Conservation (phyloP, 2,329 filamentous ascomycete genomes). For the Hypomyces rosellus region DNA sequence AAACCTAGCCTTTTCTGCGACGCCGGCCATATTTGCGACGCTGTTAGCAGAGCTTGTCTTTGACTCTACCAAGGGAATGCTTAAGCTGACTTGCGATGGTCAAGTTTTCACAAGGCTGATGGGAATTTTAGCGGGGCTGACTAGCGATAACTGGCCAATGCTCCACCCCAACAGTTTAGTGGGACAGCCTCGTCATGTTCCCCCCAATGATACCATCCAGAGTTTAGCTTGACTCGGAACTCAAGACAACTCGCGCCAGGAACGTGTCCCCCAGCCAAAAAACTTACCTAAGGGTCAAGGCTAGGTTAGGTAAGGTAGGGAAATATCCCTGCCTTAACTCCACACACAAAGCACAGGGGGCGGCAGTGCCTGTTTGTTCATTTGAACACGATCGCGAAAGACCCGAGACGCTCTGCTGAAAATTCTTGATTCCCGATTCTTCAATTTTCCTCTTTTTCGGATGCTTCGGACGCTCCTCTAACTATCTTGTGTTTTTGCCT, state of each 20-base stretch:
- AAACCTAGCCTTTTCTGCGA: slow-evolving; percentile 90
- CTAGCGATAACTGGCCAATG: not conserved
- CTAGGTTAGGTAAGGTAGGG: too few relatives aligned
- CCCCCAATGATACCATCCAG: too few relatives aligned
- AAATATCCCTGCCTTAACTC: not conserved
- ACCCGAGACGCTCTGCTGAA: slow-evolving; percentile 12
- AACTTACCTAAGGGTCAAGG: too few relatives aligned
- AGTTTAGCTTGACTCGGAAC: too few relatives aligned
- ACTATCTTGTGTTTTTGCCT: slow-evolving; percentile 14
- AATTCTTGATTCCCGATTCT: slow-evolving; percentile 9
- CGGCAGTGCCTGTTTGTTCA: not conserved
- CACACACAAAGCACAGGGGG: slow-evolving; percentile 1
- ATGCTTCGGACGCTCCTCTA: slow-evolving; percentile 26
- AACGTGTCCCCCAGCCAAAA: too few relatives aligned
- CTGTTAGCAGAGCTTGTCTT: not conserved
- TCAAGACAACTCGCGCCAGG: too few relatives aligned
- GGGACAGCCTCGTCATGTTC: too few relatives aligned
- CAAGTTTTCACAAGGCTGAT: slow-evolving; percentile 20
- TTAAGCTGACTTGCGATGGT: slow-evolving; percentile 2
- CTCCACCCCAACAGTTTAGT: too few relatives aligned
- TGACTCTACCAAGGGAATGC: not conserved
- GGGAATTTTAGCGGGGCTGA: slow-evolving; percentile 20
- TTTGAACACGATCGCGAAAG: slow-evolving; percentile 12
- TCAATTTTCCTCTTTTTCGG: slow-evolving; percentile 16
- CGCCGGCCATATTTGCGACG: slow-evolving; percentile 60